Conservation (phyloP, 2,329 filamentous ascomycete species). For the Aphanocladium album region DNA sequence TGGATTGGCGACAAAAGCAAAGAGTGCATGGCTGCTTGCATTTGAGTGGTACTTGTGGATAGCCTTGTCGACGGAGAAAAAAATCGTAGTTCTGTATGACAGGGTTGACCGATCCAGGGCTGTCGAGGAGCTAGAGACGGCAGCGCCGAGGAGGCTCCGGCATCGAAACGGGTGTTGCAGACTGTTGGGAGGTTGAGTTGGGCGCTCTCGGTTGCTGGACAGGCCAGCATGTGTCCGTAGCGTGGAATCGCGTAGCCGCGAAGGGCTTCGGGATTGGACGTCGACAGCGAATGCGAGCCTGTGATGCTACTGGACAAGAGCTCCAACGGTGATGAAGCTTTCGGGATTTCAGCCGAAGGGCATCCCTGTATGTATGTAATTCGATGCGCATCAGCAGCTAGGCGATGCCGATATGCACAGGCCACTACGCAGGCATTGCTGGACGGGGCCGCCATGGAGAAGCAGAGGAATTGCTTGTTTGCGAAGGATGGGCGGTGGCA, state of each 20-base stretch:
- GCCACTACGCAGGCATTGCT: background rate
- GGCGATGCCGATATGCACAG: background rate
- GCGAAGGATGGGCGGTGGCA: background rate
- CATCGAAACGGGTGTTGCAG: background rate
- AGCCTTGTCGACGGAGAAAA: background rate
- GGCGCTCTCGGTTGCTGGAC: background rate
- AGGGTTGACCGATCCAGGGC: background rate
- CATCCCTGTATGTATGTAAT: too few relatives aligned
- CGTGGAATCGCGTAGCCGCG: background rate
- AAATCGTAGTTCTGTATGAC: background rate
- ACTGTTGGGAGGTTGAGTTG: background rate
- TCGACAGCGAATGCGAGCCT: background rate
- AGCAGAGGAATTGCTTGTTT: background rate
- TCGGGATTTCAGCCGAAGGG: background rate
- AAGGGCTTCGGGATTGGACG: background rate
- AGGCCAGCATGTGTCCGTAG: background rate
- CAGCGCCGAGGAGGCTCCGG: background rate
- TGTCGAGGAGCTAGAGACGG: background rate
- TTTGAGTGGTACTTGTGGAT: background rate
- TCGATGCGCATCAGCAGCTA: background rate
- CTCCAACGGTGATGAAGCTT: background rate
- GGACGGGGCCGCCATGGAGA: background rate
- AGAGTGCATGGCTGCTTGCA: background rate
- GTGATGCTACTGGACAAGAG: background rate
- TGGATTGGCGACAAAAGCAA: slow-evolving; percentile 6